phyloP scores from a whole-genome alignment of 78 protist genomes.

The Polysphondylium violaceum region DNA sequence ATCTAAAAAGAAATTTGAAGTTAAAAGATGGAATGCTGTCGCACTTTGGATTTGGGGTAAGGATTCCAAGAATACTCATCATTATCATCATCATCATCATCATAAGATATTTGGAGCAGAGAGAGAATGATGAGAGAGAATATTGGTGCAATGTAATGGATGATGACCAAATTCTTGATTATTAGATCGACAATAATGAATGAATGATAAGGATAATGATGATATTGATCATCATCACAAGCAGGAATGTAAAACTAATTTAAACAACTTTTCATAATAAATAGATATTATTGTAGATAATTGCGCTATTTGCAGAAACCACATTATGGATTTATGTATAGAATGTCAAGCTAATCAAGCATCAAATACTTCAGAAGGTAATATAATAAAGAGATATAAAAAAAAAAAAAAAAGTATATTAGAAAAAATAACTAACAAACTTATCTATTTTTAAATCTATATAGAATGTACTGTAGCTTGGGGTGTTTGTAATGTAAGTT shows the following conservation, averaged over 20 bases:
- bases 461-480: constrained; percentile 99
- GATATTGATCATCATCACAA: too few relatives aligned
- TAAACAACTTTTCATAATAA: not conserved
- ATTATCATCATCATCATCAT: too few relatives aligned
- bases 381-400: too few relatives aligned
- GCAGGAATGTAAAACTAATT: not conserved
- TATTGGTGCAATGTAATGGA: too few relatives aligned
- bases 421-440: too few relatives aligned
- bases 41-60: constrained; percentile 98
- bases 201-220: too few relatives aligned
- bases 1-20: constrained; percentile 89
- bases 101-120: too few relatives aligned
- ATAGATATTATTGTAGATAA: constrained; percentile 95
- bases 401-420: too few relatives aligned
- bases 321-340: constrained; percentile 97
- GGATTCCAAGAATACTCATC: too few relatives aligned
- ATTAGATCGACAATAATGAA: too few relatives aligned
- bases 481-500: constrained; percentile 97
- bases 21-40: constrained; percentile 98
- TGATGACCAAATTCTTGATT: not conserved
- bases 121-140: too few relatives aligned
- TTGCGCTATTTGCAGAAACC: constrained; percentile 98
- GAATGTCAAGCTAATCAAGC: constrained; percentile 98
- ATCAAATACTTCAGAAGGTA: constrained; percentile 92
- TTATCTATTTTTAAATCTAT: too few relatives aligned